A percentile compares a stretch with the other conserved stretches of the same genome.
phyloP scores from a whole-genome alignment of 108 stramenopile genomes.

The Skeletonema potamos region DNA sequence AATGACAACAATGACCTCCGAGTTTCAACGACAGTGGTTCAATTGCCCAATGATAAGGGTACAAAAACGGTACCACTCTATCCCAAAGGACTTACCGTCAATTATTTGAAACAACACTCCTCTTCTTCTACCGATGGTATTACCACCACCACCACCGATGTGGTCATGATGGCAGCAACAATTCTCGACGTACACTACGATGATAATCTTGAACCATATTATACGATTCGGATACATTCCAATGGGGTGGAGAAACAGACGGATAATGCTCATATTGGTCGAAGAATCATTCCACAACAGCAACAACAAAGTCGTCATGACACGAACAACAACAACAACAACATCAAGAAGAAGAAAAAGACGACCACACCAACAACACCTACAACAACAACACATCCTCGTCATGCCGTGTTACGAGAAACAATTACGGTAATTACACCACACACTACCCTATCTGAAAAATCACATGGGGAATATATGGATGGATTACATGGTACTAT shows the following conservation, averaged over 20 bases:
- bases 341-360: neutral
- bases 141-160: too few relatives aligned
- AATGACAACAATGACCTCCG: neutral
- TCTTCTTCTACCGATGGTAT: neutral
- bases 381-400: neutral
- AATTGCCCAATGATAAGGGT: neutral
- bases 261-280: conserved; percentile 7
- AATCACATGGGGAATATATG: neutral
- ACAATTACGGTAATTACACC: conserved; percentile 21
- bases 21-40: neutral
- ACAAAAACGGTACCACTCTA: conserved; percentile 14
- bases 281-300: neutral
- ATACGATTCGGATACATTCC: neutral
- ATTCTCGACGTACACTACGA: conserved; percentile 16
- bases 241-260: conserved; percentile 19
- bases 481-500: conserved; percentile 13
- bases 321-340: neutral
- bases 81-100: neutral
- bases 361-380: neutral
- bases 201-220: conserved; percentile 7
- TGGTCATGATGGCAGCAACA: neutral
- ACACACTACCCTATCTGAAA: conserved; percentile 1
- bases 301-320: too few relatives aligned
- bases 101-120: neutral
- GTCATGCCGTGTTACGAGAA: conserved; percentile 9